A percentile compares a stretch with the other conserved stretches of the same genome.
Conservation (phyloP, 139 green algal genomes). For the Chlamydomonas asymmetrica region DNA sequence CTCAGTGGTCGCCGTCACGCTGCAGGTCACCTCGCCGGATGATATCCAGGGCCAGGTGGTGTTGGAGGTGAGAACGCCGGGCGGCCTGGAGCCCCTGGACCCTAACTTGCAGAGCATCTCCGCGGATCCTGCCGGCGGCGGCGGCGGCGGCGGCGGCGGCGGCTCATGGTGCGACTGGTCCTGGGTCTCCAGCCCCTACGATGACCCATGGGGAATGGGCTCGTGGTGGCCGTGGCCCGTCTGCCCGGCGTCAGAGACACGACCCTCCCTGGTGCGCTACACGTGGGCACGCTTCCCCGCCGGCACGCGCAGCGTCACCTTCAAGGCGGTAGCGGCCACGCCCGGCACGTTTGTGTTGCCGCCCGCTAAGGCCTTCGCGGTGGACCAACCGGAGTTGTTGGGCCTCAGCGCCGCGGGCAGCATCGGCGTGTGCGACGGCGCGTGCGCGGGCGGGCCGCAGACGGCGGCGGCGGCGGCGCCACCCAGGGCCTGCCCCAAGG, state of each 20-base stretch:
- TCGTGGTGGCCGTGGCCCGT: constrained; percentile 38
- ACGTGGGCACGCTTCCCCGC: constrained; percentile 37
- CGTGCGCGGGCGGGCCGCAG: not conserved
- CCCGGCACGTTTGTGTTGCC: constrained; percentile 55
- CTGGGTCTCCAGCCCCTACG: no score
- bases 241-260: constrained; percentile 40
- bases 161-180: not conserved
- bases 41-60: constrained; percentile 49
- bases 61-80: constrained; percentile 56
- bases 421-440: constrained; percentile 30
- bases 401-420: constrained; percentile 32
- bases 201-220: no score
- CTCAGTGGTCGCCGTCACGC: constrained; percentile 43
- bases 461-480: not conserved
- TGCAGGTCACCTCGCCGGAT: constrained; percentile 67
- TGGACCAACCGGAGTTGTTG: constrained; percentile 62
- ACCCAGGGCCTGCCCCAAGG: constrained; percentile 29
- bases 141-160: not conserved
- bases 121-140: constrained; percentile 1
- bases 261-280: constrained; percentile 45
- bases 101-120: constrained; percentile 33
- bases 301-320: constrained; percentile 50
- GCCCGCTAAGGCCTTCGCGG: constrained; percentile 52
- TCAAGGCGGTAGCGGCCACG: constrained; percentile 60
- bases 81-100: constrained; percentile 68